Evolutionary conservation across 2,329 filamentous ascomycete genomes (phyloP).

Genomic region (Trichophyton rubrum): DNA sequence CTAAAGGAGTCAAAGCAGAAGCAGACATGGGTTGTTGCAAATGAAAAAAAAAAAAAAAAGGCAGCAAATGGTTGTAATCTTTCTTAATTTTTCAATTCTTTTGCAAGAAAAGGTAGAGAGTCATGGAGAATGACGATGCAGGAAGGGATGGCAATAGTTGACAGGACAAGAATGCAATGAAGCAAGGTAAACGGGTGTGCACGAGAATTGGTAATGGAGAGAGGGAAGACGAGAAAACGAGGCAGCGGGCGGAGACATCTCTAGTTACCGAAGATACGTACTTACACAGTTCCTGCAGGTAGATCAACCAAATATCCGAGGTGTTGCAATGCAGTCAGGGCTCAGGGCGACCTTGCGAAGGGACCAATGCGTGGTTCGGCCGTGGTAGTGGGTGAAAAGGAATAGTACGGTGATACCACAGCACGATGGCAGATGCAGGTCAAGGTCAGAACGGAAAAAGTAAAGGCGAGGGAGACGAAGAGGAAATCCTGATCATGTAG

Average conservation of each 20-base stretch:
- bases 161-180: not conserved
- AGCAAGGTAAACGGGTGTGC: not conserved
- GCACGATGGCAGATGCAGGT: conserved; percentile 1
- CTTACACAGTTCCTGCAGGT: not conserved
- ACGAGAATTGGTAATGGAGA: not conserved
- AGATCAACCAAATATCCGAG: not conserved
- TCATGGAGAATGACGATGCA: not conserved
- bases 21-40: not conserved
- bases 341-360: not conserved
- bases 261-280: not conserved
- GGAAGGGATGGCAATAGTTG: not conserved
- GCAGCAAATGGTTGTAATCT: not conserved
- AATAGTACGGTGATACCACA: conserved; percentile 2
- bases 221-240: not conserved
- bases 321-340: conserved; percentile 1
- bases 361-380: not conserved
- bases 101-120: not conserved
- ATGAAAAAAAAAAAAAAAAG: conserved; percentile 3
- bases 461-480: not conserved
- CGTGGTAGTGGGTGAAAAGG: not conserved
- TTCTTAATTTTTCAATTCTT: not conserved
- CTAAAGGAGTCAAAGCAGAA: conserved; percentile 4
- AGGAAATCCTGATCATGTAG: not conserved
- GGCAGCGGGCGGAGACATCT: conserved; percentile 3
- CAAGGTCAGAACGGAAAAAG: not conserved